Evolutionary conservation across 2,329 filamentous ascomycete species (phyloP).

Genomic region (Aspergillus pseudoglaucus): DNA sequence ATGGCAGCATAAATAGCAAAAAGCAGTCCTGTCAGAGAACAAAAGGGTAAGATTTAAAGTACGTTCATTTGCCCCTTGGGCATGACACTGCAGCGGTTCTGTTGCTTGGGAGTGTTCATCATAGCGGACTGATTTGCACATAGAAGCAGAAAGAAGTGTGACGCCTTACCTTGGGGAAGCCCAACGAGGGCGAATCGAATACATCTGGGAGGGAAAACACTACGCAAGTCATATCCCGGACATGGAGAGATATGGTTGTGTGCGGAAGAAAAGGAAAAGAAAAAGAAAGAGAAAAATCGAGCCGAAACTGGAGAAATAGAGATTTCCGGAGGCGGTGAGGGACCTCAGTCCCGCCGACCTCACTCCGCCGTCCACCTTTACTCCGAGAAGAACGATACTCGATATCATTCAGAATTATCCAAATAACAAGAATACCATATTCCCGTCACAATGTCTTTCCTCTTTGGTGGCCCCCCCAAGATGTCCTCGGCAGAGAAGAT

Average conservation of each 20-base stretch:
- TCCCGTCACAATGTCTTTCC: conserved; percentile 58
- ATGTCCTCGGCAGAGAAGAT: conserved; percentile 96
- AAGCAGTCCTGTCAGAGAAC: conserved; percentile 10
- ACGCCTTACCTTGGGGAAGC: conserved; percentile 33
- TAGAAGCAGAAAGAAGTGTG: conserved; percentile 4
- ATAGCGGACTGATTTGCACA: conserved; percentile 15
- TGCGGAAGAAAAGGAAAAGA: background rate
- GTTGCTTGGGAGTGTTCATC: conserved; percentile 37
- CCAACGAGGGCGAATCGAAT: conserved; percentile 31
- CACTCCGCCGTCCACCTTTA: background rate
- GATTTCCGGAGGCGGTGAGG: conserved; percentile 14
- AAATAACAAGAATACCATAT: too few species aligned
- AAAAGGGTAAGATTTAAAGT: conserved; percentile 16
- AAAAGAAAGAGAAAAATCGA: conserved; percentile 8
- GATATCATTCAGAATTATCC: background rate
- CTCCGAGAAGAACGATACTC: background rate
- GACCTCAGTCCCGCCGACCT: background rate
- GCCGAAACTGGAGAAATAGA: conserved; percentile 7
- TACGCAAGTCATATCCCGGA: conserved; percentile 18
- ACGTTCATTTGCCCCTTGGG: conserved; percentile 33
- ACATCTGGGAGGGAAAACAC: conserved; percentile 27
- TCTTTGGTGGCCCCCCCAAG: conserved; percentile 68
- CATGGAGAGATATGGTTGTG: background rate
- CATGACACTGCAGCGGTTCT: conserved; percentile 66
- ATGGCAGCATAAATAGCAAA: background rate